Conservation (phyloP, 805 yeast species). For the Ogataea ganodermae region DNA sequence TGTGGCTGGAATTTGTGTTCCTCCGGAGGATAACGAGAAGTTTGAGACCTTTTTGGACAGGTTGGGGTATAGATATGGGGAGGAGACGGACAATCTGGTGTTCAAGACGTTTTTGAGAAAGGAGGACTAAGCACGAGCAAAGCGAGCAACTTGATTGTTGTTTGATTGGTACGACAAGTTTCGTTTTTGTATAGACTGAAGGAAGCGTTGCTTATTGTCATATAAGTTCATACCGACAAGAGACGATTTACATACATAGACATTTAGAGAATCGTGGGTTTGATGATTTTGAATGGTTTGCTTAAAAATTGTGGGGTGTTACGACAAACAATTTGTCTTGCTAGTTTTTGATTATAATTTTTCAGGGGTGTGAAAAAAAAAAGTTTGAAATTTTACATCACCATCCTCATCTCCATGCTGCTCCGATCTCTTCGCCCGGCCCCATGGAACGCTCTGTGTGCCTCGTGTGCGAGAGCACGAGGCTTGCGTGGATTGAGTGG, state of each 20-base stretch:
- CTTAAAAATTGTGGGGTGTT: too few species aligned
- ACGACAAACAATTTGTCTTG: not conserved
- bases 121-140: not conserved
- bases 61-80: slow-evolving; percentile 74
- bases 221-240: too few species aligned
- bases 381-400: not conserved
- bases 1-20: slow-evolving; percentile 85
- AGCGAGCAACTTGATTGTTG: not conserved
- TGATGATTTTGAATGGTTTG: too few species aligned
- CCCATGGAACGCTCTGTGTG: too few species aligned
- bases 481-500: too few species aligned
- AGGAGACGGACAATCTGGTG: slow-evolving; percentile 85
- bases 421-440: too few species aligned
- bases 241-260: too few species aligned
- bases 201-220: too few species aligned
- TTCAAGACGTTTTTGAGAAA: slow-evolving; percentile 68
- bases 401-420: not conserved
- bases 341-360: not conserved
- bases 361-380: not conserved
- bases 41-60: slow-evolving; percentile 68
- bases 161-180: too few species aligned
- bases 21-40: slow-evolving; percentile 62
- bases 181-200: too few species aligned
- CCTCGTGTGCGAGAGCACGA: too few species aligned
- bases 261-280: too few species aligned